These are phyloP conservation scores for Alternaria sp. DNA, from an alignment of 2,329 filamentous ascomycete genomes.

Conservation along the genomic window DNA sequence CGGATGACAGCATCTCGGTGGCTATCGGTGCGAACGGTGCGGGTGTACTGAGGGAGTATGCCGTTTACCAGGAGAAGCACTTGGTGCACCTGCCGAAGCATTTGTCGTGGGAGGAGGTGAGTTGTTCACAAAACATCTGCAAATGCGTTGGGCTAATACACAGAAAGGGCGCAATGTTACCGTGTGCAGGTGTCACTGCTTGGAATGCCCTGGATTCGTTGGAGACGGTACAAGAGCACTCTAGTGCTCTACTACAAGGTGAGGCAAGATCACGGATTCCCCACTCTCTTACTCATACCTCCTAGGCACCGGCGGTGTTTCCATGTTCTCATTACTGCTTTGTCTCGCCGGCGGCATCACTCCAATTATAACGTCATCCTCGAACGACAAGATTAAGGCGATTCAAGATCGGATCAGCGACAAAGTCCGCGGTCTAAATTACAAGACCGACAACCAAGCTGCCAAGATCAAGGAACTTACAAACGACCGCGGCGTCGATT, in stretches of 20 bases:
- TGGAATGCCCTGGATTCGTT: constrained; percentile 30
- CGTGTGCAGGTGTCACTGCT: constrained; percentile 31
- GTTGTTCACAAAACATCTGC: not conserved
- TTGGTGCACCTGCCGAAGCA: constrained; percentile 31
- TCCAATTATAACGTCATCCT: constrained; percentile 66
- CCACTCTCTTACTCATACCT: not conserved
- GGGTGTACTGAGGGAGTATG: constrained; percentile 35
- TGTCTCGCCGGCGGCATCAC: constrained; percentile 34
- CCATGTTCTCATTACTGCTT: constrained; percentile 38
- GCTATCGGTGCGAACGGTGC: constrained; percentile 12
- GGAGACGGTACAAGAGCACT: constrained; percentile 8
- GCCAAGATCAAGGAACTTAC: constrained; percentile 58
- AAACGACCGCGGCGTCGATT: constrained; percentile 49
- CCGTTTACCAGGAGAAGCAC: constrained; percentile 29
- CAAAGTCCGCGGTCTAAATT: constrained; percentile 59
- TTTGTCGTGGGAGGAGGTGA: constrained; percentile 37
- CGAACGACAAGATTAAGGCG: constrained; percentile 57
- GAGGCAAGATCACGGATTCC: not conserved
- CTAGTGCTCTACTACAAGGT: constrained; percentile 23
- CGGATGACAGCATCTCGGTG: constrained; percentile 15
- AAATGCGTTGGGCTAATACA: not conserved
- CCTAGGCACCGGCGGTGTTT: constrained; percentile 50
- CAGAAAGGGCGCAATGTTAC: constrained; percentile 25
- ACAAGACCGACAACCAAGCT: constrained; percentile 63
- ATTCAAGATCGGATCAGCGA: constrained; percentile 49